Evolutionary conservation across 495 filamentous ascomycete genomes (phyloP), one percentile per base, ranked within the genome.

Genomic region (Xanthoparmelia taractica): DNA sequence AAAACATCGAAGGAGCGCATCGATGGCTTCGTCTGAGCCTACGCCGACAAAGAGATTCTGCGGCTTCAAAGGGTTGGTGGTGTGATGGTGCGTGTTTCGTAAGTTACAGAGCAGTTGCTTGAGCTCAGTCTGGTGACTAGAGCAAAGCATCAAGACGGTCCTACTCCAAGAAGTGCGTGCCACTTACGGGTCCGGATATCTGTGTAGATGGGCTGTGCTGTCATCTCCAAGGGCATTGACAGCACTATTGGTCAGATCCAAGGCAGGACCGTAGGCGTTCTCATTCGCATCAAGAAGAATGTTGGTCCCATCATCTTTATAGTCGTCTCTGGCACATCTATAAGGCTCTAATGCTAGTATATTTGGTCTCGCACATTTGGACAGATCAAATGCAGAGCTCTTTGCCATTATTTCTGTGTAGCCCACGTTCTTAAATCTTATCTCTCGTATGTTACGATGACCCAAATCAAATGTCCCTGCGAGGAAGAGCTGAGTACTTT

Each of bases 241-340:
- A 27, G 69, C 67, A 45, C 72, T 72, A 25, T 74, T 71, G 25
- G 73, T 74, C 18, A 83, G 61, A 12, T 75, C 75, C 45, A 92
- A 74, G 18, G 85, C 83, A 1, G 94, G 92, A 2, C 95, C 94
- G 74, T 87, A 96, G 59, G 94, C 92, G 72, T 97, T 98, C 75
- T 98, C 94, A 68, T 98, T 98, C 63, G 95, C 94, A 71, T 98
- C 94, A 63, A 98, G 88, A 36, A 98, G 85, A 62, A 97, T 87
- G 72, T 97, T 97, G 55, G 87, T 96, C 67, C 94, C 95, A 71
- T 98, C 89, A 72, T 98, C 94, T 81, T 97, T 96, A 81, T 97
- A 97, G 83, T 98, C 92, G 81, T 92, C 89, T 84, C 89, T 78
- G 34, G 89, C 89, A 70, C 89, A 92, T 57, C 91, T 85, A 70